Evolutionary conservation across 2,329 filamentous ascomycete species (phyloP).

Genomic region (Arachnopeziza araneosa): DNA sequence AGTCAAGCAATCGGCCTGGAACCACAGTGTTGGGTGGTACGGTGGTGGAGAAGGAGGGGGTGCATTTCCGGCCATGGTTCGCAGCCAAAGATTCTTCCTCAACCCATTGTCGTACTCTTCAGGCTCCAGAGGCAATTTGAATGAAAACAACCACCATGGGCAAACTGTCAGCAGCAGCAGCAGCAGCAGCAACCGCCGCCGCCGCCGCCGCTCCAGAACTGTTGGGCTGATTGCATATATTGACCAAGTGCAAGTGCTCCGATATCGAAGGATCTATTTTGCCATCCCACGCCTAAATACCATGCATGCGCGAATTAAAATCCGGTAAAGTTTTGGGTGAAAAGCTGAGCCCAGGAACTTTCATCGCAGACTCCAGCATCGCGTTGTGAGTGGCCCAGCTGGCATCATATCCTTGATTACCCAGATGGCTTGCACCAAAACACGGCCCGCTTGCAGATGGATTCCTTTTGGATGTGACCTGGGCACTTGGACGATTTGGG

Average conservation of each 20-base stretch:
- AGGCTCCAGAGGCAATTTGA: background rate
- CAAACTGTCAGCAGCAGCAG: background rate
- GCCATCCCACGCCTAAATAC: conserved; percentile 5
- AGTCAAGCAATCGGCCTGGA: conserved; percentile 1
- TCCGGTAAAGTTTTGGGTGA: conserved; percentile 4
- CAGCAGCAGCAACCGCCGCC: no score
- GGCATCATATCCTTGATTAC: conserved; percentile 5
- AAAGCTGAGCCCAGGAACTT: conserved; percentile 9
- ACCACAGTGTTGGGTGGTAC: conserved; percentile 7
- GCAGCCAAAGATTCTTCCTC: no score
- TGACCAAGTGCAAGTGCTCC: background rate
- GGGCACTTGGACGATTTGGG: background rate
- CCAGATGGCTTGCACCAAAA: background rate
- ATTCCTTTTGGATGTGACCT: background rate
- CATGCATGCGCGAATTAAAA: conserved; percentile 7
- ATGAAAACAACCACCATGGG: background rate
- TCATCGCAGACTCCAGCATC: background rate
- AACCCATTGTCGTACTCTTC: background rate
- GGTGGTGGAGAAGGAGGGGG: background rate
- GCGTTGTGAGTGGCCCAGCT: conserved; percentile 7
- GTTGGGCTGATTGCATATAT: background rate
- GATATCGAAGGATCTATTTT: conserved; percentile 4
- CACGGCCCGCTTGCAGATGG: background rate
- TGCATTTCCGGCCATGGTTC: background rate
- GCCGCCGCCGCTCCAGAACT: background rate